Evolutionary conservation across 2,329 filamentous ascomycete genomes (phyloP), one percentile per base, ranked within the genome.

Genomic region (Colletotrichum paranaense): DNA sequence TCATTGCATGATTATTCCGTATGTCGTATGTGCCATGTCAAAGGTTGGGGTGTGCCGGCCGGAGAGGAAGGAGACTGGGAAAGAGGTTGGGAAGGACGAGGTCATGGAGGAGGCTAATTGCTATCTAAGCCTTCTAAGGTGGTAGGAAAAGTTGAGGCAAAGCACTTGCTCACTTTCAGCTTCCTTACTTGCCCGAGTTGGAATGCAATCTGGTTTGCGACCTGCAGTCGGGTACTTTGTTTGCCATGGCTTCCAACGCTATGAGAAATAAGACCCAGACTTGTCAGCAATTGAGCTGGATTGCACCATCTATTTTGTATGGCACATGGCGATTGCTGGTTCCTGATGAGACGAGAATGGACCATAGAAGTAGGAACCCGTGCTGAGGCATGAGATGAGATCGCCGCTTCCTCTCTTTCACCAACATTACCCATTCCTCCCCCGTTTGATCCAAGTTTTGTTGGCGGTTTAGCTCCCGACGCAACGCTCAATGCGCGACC

Each of bases 1-100:
- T 56, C 65, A 64, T 72, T 72, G 69, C 69, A 72, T 72, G 65
- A 68, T 63, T 59, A 68, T 52, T 38, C 65, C 53, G 60, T 62
- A 64, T 55, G 53, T 49, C 19, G 42, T 49, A 6, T 67, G 65
- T 65, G 60, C 58, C 67, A 62, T 62, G 35, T 24, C 49, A 57
- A 68, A 62, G 52, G 58, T 63, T 63, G 69, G 68, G 69, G 28
- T 42, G 59, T 46, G n/a, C 30, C 32, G 22, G 26, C 19, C 28
- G 28, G 64, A 55, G 32, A 11, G 46, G 35, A 26, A 49, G 59
- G 30, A 49, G 55, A 53, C 38, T 46, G 58, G 22, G 55, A 35
- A 35, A 32, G 52, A 56, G 49, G 69, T 62, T 68, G 65, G 65
- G 66, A 63, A 52, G 26, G 67, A 60, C 53, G 19, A 70, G 57